Conservation (phyloP, 2,329 filamentous ascomycete species). For the Penicillium griseofulvum region DNA sequence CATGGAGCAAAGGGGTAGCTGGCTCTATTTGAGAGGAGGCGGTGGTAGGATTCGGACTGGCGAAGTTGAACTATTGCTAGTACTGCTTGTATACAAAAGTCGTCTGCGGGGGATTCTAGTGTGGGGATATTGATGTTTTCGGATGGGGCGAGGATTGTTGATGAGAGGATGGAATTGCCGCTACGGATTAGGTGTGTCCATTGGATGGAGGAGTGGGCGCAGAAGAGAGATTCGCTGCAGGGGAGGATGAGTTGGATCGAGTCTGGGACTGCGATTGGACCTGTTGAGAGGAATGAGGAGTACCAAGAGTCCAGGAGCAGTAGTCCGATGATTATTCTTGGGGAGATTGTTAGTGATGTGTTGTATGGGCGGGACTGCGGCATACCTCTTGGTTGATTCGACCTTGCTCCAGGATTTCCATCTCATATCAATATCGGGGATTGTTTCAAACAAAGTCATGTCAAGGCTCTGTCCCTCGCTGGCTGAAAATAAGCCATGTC, state of each 20-base stretch:
- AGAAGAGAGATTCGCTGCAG: conserved; percentile 47
- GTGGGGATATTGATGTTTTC: conserved; percentile 36
- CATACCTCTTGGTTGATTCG: conserved; percentile 50
- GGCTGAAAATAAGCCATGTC: conserved; percentile 51
- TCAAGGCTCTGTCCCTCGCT: conserved; percentile 46
- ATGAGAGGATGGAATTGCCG: conserved; percentile 35
- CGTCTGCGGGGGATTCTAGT: conserved; percentile 33
- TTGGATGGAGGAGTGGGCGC: conserved; percentile 37
- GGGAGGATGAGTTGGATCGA: conserved; percentile 48
- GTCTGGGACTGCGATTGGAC: conserved; percentile 48
- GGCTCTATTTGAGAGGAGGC: conserved; percentile 40
- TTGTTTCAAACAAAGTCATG: conserved; percentile 42
- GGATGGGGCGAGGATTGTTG: conserved; percentile 36
- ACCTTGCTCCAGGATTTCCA: conserved; percentile 56
- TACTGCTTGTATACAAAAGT: conserved; percentile 38
- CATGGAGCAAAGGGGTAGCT: conserved; percentile 44
- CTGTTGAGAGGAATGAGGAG: conserved; percentile 48
- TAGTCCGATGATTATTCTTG: conserved; percentile 47
- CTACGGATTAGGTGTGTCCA: conserved; percentile 39
- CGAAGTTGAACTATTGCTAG: conserved; percentile 43
- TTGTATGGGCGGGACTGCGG: background rate
- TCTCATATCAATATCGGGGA: conserved; percentile 45
- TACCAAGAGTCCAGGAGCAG: conserved; percentile 50
- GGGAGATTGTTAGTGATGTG: conserved; percentile 5
- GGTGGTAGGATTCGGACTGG: conserved; percentile 45